Evolutionary conservation across 345 rosid species (phyloP).

Genomic region (Nasturtium officinale): DNA sequence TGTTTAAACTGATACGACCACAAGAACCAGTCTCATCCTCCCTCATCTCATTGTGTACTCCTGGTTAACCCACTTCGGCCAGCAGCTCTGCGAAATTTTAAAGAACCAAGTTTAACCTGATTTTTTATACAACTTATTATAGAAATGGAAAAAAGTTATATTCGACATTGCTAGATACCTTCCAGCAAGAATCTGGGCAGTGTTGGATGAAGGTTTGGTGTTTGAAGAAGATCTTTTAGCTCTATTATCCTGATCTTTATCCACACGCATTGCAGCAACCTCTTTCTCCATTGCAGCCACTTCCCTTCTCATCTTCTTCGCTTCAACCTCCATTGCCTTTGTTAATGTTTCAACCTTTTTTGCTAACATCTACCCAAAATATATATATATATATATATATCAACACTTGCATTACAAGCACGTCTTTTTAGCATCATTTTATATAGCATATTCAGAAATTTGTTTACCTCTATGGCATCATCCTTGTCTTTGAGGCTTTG

Average conservation of each 20-base stretch:
- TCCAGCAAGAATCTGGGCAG: constrained; percentile 82
- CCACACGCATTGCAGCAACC: constrained; percentile 96
- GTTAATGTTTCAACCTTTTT: constrained; percentile 93
- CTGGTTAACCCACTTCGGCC: constrained; percentile 76
- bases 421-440: constrained; percentile 17
- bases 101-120: background rate
- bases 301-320: constrained; percentile 99
- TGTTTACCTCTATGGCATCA: constrained; percentile 93
- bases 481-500: constrained; percentile 99
- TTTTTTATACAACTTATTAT: background rate
- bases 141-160: background rate
- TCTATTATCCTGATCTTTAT: constrained; percentile 84
- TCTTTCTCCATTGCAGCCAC: constrained; percentile 99
- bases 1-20: constrained; percentile 16
- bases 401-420: constrained; percentile 6
- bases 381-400: constrained; percentile 23
- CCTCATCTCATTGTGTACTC: constrained; percentile 53
- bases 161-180: constrained; percentile 50
- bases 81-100: constrained; percentile 28
- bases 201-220: constrained; percentile 67
- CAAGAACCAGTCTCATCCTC: constrained; percentile 24
- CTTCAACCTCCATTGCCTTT: constrained; percentile 99
- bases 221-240: constrained; percentile 67
- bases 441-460: background rate
- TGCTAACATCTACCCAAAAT: constrained; percentile 74